Evolutionary conservation across 768 basidiomycete species (phyloP).

Genomic region (Leccinum disarticulatum): DNA sequence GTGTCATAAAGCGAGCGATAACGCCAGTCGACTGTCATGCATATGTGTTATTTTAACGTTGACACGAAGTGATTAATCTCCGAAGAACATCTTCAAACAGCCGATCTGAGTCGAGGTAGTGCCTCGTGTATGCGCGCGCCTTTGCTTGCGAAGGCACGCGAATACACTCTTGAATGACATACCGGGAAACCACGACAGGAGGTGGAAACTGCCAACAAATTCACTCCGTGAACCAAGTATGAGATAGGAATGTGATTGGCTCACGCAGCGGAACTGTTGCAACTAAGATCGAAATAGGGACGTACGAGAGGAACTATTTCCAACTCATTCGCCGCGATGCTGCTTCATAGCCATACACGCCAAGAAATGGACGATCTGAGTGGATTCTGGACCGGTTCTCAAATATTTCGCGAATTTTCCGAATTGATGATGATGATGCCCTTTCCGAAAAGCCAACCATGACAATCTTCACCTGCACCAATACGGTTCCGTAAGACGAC

Average conservation of each 20-base stretch:
- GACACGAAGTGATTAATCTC: neutral
- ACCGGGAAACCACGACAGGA: conserved; percentile 11
- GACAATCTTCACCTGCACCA: conserved; percentile 2
- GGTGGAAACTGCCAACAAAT: neutral
- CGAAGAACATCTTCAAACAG: conserved; percentile 1
- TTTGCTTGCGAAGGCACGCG: neutral
- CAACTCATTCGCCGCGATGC: neutral
- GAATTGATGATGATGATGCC: conserved; percentile 9
- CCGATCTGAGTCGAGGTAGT: conserved; percentile 1
- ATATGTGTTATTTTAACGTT: neutral
- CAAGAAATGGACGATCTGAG: neutral
- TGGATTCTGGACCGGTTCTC: conserved; percentile 1
- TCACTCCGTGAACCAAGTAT: too few species aligned
- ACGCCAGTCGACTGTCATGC: neutral
- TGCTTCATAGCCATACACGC: conserved; percentile 1
- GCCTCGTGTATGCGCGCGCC: neutral
- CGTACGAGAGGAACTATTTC: neutral
- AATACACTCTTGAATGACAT: conserved; percentile 6
- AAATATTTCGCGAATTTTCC: neutral
- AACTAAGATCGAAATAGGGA: neutral
- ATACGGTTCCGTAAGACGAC: neutral
- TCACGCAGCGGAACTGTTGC: neutral
- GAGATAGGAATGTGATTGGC: neutral
- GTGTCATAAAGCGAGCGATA: neutral
- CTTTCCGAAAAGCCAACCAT: conserved; percentile 2